Evolutionary conservation across 768 basidiomycete species (phyloP).

Genomic region (Pisolithus albus): DNA sequence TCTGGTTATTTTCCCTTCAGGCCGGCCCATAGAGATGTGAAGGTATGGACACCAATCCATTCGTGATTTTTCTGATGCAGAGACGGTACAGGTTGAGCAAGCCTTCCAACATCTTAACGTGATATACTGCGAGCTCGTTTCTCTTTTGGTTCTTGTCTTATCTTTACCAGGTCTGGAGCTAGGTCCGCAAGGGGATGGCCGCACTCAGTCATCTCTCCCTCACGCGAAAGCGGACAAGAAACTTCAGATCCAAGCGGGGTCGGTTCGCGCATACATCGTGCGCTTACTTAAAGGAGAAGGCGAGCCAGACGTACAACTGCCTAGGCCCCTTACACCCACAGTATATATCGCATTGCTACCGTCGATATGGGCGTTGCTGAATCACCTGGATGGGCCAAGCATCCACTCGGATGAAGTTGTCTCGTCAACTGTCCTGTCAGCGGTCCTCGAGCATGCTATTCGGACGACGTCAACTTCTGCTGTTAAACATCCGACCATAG

Average conservation of each 20-base stretch:
- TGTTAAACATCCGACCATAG: constrained; percentile 60
- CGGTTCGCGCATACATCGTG: constrained; percentile 56
- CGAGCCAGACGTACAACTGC: constrained; percentile 35
- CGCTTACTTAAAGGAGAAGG: constrained; percentile 50
- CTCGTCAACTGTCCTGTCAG: constrained; percentile 34
- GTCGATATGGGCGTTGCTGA: constrained; percentile 71
- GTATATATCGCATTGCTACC: constrained; percentile 68
- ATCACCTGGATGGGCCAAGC: constrained; percentile 30
- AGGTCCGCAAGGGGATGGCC: constrained; percentile 5
- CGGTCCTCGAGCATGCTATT: constrained; percentile 60
- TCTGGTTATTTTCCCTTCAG: constrained; percentile 79
- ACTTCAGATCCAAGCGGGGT: constrained; percentile 37
- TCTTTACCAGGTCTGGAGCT: constrained; percentile 8
- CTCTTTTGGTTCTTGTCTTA: constrained; percentile 46
- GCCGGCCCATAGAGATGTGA: constrained; percentile 47
- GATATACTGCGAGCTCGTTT: constrained; percentile 70
- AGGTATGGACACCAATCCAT: constrained; percentile 29
- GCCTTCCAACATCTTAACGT: constrained; percentile 66
- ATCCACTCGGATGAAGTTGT: constrained; percentile 13
- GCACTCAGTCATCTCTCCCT: constrained; percentile 1
- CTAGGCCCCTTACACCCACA: constrained; percentile 43
- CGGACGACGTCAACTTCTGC: constrained; percentile 52
- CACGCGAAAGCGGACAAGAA: constrained; percentile 14
- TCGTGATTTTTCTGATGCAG: constrained; percentile 2
- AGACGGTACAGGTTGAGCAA: constrained; percentile 49